phyloP scores from a whole-genome alignment of 306 rosid genomes.

The Luffa aegyptiaca region DNA sequence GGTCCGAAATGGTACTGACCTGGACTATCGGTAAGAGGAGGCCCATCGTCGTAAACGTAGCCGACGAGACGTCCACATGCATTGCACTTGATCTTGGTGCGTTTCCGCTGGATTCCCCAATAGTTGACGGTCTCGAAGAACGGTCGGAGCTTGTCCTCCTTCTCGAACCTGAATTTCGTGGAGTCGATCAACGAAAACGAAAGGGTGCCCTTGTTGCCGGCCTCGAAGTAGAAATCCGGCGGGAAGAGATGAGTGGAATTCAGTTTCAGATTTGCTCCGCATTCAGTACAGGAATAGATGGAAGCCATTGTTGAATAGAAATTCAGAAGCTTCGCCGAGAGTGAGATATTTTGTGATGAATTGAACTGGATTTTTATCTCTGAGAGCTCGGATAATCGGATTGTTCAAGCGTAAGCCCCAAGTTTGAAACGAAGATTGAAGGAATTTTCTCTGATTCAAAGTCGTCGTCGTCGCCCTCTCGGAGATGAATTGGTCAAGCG shows the following conservation, averaged over 20 bases:
- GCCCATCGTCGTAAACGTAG: conserved; percentile 73
- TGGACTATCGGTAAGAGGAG: conserved; percentile 50
- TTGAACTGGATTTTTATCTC: background rate
- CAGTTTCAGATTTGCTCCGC: conserved; percentile 59
- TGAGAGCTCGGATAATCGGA: background rate
- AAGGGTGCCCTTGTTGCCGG: conserved; percentile 67
- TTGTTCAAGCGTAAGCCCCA: background rate
- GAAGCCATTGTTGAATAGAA: conserved; percentile 33
- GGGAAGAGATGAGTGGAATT: conserved; percentile 39
- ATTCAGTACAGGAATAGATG: conserved; percentile 49
- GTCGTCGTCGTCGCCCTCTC: background rate
- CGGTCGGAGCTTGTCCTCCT: conserved; percentile 73
- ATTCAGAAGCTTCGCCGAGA: background rate
- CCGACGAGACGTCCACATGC: conserved; percentile 45
- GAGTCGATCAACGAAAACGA: conserved; percentile 60
- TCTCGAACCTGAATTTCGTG: conserved; percentile 57
- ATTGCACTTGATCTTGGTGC: conserved; percentile 73
- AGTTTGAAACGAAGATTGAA: background rate
- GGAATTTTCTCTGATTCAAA: background rate
- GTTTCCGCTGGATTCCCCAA: conserved; percentile 86
- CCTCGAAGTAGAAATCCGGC: conserved; percentile 67
- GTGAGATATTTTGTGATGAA: background rate
- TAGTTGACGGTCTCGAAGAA: conserved; percentile 73
- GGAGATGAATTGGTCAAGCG: too few relatives aligned
- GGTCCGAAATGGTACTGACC: conserved; percentile 87